Conservation (phyloP, 2,329 filamentous ascomycete genomes). For the Xylariaceae sp. region DNA sequence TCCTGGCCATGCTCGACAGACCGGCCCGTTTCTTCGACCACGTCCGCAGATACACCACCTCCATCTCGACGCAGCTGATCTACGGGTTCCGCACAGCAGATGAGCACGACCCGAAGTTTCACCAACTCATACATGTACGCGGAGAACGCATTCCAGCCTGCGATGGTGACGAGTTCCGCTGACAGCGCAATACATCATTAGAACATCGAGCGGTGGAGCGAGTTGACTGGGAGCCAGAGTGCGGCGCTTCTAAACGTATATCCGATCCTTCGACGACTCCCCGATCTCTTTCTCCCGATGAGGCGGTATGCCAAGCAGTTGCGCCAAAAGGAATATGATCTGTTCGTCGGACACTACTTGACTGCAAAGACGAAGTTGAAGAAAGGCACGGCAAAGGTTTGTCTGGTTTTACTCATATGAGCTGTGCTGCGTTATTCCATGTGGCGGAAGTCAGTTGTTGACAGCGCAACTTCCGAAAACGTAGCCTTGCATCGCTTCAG, state of each 20-base stretch:
- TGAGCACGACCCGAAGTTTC: slow-evolving; percentile 33
- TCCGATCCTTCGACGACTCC: too few species aligned
- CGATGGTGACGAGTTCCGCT: neutral
- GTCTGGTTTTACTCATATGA: neutral
- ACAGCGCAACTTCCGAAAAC: too few species aligned
- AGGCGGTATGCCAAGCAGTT: slow-evolving; percentile 35
- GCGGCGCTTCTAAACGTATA: too few species aligned
- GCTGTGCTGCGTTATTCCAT: neutral
- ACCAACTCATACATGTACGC: slow-evolving; percentile 22
- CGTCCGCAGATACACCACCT: slow-evolving; percentile 41
- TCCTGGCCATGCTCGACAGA: slow-evolving; percentile 39
- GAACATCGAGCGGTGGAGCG: too few species aligned
- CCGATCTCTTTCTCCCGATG: slow-evolving; percentile 26
- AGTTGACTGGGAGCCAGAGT: too few species aligned
- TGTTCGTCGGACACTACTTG: slow-evolving; percentile 38
- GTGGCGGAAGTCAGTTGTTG: too few species aligned
- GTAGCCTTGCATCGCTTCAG: slow-evolving; percentile 7
- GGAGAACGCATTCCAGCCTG: neutral
- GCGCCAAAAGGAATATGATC: slow-evolving; percentile 36
- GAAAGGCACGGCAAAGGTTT: slow-evolving; percentile 22
- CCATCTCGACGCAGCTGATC: slow-evolving; percentile 43
- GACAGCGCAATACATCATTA: too few species aligned
- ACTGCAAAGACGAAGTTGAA: slow-evolving; percentile 33
- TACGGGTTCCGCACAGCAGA: slow-evolving; percentile 36
- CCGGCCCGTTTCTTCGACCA: slow-evolving; percentile 38